These are phyloP conservation scores for Vanrija sp. DNA, from an alignment of 1,284 basidiomycete genomes.

Conservation along the genomic window DNA sequence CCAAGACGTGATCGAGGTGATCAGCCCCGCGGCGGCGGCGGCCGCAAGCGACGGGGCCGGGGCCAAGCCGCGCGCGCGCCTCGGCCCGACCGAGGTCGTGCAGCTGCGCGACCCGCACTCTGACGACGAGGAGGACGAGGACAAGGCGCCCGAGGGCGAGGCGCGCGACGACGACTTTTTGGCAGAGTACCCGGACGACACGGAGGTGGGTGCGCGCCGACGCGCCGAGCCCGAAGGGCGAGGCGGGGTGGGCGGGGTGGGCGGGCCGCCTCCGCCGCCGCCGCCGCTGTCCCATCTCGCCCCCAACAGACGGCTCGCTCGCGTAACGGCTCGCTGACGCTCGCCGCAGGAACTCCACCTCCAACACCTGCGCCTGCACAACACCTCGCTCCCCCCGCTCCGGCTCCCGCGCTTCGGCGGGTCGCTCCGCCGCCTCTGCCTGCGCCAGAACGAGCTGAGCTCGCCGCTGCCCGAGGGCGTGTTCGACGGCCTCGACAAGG, in stretches of 20 bases:
- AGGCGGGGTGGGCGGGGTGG: neutral
- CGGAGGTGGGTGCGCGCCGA: constrained; percentile 56
- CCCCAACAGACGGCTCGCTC: constrained; percentile 5
- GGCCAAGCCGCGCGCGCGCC: constrained; percentile 33
- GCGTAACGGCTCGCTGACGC: constrained; percentile 39
- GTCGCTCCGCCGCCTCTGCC: constrained; percentile 70
- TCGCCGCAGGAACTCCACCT: constrained; percentile 70
- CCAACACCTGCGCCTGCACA: constrained; percentile 70
- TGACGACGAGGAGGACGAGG: constrained; percentile 29
- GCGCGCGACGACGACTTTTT: constrained; percentile 50
- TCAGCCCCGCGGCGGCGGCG: neutral
- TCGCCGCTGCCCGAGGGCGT: constrained; percentile 64
- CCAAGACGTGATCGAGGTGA: neutral
- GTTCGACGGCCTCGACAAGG: constrained; percentile 60
- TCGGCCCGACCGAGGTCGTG: constrained; percentile 36
- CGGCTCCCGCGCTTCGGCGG: constrained; percentile 64
- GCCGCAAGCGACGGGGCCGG: neutral
- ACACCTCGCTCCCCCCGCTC: constrained; percentile 57
- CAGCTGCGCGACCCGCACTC: constrained; percentile 23
- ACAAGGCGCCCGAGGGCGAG: constrained; percentile 12
- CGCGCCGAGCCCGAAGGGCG: constrained; percentile 11
- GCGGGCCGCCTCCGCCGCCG: neutral
- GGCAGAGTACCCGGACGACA: constrained; percentile 57
- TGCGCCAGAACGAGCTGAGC: constrained; percentile 80
- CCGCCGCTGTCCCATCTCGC: neutral